Base-by-base conservation (phyloP, 345 rosid genomes). In the Eucalyptus pauciflora region DNA sequence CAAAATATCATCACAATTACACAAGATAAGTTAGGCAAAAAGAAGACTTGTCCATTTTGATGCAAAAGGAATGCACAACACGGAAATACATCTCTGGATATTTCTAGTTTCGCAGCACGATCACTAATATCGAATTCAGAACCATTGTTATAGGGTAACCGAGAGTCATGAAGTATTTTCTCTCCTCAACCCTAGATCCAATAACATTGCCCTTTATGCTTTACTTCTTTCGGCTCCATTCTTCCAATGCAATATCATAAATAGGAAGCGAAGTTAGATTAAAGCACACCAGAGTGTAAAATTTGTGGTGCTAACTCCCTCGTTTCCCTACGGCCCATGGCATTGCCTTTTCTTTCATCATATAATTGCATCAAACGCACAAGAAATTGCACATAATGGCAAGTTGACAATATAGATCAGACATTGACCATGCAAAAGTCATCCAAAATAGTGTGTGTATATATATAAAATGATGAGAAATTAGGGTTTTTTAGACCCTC, bases 61-160 rank as follows among this genome's bases (percentile, higher is more conserved):
- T 2, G 37, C 18, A 3, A 64, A 64, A 64, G 16, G 37, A 64
- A 64, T n/a, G 37, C 18, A n/a, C 20, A 1, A 13, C 76, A 64
- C 0, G 2, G 9, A 64, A 64, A n/a, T n/a, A 14, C 2, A n/a
- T 10, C 18, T 0, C 18, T 31, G 5, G 71, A 29, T 64, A 64
- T 64, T 62, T 29, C n/a, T 64, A 64, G 10, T 64, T n/a, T 14
- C 18, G 33, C 5, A 3, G n/a, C 14, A 64, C 76, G 37, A n/a
- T 15, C 1, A 3, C 76, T 29, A 64, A 64, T 14, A n/a, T 64
- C 1, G 2, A 64, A n/a, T n/a, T 64, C 0, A 5, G 20, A 64
- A 14, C n/a, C 20, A n/a, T n/a, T 31, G 16, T 64, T 64, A n/a
- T n/a, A 29, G 76, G 37, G 18, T 64, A 64, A 64, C 1, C 10